A percentile compares a stretch with the other conserved stretches of the same genome.
Conservation (phyloP, 1,284 basidiomycete species). For the Moesziomyces globuligerus region DNA sequence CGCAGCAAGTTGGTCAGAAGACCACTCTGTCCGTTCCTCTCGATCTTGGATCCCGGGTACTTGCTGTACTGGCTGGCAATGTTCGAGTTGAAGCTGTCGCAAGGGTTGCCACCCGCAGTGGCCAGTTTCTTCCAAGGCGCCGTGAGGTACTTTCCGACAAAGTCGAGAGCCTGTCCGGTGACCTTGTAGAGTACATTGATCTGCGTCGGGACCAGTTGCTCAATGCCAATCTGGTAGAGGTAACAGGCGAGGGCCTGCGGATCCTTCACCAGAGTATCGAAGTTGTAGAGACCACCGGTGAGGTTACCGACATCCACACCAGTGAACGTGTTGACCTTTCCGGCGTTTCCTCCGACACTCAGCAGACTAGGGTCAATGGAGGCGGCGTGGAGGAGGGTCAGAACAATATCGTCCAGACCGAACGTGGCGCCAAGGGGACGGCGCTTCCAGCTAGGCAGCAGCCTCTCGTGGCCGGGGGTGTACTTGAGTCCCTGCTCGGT, state of each 20-base stretch:
- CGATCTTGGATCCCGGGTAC: conserved; percentile 46
- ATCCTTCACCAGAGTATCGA: conserved; percentile 23
- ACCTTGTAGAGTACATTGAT: conserved; percentile 48
- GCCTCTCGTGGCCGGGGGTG: conserved; percentile 54
- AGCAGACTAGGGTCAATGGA: conserved; percentile 42
- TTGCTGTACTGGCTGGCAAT: conserved; percentile 26
- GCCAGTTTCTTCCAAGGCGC: conserved; percentile 34
- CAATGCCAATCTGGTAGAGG: conserved; percentile 50
- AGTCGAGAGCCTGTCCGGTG: conserved; percentile 37
- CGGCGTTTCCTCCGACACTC: conserved; percentile 51
- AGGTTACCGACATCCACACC: conserved; percentile 50
- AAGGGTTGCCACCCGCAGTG: conserved; percentile 43
- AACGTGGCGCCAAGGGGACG: conserved; percentile 48
- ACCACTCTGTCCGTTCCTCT: conserved; percentile 19
- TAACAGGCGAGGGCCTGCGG: conserved; percentile 44
- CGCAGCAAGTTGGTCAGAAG: conserved; percentile 23
- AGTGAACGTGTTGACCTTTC: conserved; percentile 53
- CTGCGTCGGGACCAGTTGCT: conserved; percentile 45
- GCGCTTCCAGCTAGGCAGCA: conserved; percentile 43
- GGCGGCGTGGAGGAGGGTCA: conserved; percentile 44
- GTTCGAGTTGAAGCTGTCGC: conserved; percentile 30
- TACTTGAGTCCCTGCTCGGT: conserved; percentile 37
- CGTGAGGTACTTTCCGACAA: conserved; percentile 35
- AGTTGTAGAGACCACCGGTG: conserved; percentile 44
- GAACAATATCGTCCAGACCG: conserved; percentile 51